Percentiles rank a stretch among this genome's conserved stretches.
Evolutionary conservation across 2,329 filamentous ascomycete species (phyloP).

Genomic region (Aureobasidium sp.): DNA sequence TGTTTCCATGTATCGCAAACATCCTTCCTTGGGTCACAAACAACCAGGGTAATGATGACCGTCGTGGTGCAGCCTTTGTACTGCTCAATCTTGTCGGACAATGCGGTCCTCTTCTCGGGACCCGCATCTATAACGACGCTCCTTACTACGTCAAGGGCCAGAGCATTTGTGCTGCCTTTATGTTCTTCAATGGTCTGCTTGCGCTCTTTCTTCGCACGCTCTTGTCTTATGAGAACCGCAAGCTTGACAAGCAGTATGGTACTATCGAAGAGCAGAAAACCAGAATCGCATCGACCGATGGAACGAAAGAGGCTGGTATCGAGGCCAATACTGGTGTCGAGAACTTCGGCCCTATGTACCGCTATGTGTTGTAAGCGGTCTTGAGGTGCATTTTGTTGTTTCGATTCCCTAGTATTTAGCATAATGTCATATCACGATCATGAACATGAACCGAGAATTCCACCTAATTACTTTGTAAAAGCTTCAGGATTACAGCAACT

Average conservation of each 20-base stretch:
- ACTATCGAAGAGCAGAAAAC: conserved; percentile 22
- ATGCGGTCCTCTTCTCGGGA: conserved; percentile 59
- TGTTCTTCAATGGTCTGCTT: conserved; percentile 50
- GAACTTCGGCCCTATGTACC: conserved; percentile 27
- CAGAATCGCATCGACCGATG: conserved; percentile 11
- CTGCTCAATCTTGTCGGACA: conserved; percentile 66
- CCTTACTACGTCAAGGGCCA: conserved; percentile 49
- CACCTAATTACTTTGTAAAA: too few relatives aligned
- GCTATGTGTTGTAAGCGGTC: conserved; percentile 21
- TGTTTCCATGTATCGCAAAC: conserved; percentile 25
- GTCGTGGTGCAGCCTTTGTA: conserved; percentile 19
- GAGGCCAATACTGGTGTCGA: conserved; percentile 21
- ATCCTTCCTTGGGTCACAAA: conserved; percentile 24
- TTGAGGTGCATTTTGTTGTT: not conserved
- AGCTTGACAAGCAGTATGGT: conserved; percentile 46
- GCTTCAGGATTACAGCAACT: not conserved
- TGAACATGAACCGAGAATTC: too few relatives aligned
- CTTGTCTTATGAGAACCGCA: conserved; percentile 52
- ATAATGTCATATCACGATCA: too few relatives aligned
- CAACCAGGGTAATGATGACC: conserved; percentile 24
- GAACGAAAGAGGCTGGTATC: conserved; percentile 12
- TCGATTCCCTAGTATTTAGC: not conserved
- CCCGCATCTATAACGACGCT: conserved; percentile 46
- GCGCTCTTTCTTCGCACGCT: conserved; percentile 48
- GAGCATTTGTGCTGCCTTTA: conserved; percentile 53